Evolutionary conservation across 164 flowering plant genomes (phyloP).

Genomic region (Aristolochia fimbriata): DNA sequence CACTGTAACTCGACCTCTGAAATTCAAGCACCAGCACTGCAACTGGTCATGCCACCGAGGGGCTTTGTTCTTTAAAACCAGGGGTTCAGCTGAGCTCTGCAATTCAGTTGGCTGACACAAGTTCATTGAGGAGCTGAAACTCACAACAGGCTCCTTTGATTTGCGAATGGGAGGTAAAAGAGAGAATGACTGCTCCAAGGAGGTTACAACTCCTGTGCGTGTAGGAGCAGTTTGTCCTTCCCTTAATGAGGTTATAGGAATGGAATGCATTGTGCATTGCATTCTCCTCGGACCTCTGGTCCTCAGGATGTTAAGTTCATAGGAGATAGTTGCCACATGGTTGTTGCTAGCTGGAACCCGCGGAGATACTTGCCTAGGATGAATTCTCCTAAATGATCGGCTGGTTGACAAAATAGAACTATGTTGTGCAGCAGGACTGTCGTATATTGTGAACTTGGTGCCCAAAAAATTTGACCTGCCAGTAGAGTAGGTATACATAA

Average conservation of each 20-base stretch:
- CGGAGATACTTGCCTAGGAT: conserved; percentile 42
- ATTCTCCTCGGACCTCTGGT: conserved; percentile 86
- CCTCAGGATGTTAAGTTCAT: conserved; percentile 73
- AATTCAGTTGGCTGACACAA: conserved; percentile 17
- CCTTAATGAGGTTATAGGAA: conserved; percentile 56
- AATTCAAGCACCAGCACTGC: conserved; percentile 92
- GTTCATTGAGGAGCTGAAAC: conserved; percentile 27
- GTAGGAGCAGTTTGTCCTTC: conserved; percentile 84
- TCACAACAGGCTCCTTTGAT: conserved; percentile 19
- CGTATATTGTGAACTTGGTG: conserved; percentile 65
- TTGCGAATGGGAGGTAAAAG: conserved; percentile 11
- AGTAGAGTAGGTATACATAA: conserved; percentile 3
- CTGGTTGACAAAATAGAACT: conserved; percentile 23
- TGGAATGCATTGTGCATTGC: conserved; percentile 63
- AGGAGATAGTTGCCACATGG: conserved; percentile 44
- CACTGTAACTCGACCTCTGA: conserved; percentile 86
- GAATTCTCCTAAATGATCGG: conserved; percentile 20
- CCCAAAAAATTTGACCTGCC: conserved; percentile 88
- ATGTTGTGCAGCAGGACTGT: conserved; percentile 38
- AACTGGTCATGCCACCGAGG: conserved; percentile 91
- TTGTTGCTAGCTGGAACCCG: conserved; percentile 33
- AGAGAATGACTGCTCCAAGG: conserved; percentile 25
- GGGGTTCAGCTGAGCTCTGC: conserved; percentile 21
- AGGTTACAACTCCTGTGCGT: conserved; percentile 31
- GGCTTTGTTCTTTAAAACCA: conserved; percentile 61